phyloP scores from a whole-genome alignment of 2,329 filamentous ascomycete genomes.

The Aspergillus vadensis region DNA sequence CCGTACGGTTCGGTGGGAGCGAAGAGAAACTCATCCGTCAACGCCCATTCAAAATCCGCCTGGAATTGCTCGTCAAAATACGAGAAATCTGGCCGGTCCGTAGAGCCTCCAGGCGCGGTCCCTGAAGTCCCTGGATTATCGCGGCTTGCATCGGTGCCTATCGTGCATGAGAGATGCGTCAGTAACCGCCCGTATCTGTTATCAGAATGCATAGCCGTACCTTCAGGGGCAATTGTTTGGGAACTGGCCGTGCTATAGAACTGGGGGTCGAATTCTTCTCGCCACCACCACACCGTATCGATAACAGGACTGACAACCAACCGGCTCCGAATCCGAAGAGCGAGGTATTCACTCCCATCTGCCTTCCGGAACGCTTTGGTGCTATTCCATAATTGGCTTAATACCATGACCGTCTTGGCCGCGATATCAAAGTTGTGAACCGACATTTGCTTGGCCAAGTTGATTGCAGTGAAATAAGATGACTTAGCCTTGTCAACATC shows the following conservation, averaged over 20 bases:
- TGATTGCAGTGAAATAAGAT: constrained; percentile 41
- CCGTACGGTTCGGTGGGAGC: constrained; percentile 27
- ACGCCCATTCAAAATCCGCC: constrained; percentile 43
- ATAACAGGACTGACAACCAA: constrained; percentile 40
- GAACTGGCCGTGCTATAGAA: constrained; percentile 19
- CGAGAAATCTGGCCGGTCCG: constrained; percentile 24
- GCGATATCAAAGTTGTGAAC: constrained; percentile 40
- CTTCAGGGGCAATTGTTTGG: constrained; percentile 19
- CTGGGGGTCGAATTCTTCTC: constrained; percentile 42
- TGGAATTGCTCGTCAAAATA: constrained; percentile 42
- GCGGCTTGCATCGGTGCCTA: constrained; percentile 18
- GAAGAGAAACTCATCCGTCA: constrained; percentile 34
- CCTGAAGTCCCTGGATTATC: constrained; percentile 10
- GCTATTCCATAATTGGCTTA: constrained; percentile 47
- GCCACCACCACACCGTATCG: constrained; percentile 48
- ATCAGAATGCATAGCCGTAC: constrained; percentile 12
- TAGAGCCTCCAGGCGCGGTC: constrained; percentile 1
- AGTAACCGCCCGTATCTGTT: background rate
- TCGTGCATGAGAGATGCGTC: background rate
- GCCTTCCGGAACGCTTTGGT: constrained; percentile 42
- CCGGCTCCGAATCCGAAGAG: constrained; percentile 44
- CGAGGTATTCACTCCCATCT: constrained; percentile 38
- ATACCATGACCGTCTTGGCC: constrained; percentile 33
- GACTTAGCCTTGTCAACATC: constrained; percentile 38
- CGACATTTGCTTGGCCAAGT: constrained; percentile 42